phyloP scores from a whole-genome alignment of 345 rosid genomes.

The Raphanus sativus region DNA sequence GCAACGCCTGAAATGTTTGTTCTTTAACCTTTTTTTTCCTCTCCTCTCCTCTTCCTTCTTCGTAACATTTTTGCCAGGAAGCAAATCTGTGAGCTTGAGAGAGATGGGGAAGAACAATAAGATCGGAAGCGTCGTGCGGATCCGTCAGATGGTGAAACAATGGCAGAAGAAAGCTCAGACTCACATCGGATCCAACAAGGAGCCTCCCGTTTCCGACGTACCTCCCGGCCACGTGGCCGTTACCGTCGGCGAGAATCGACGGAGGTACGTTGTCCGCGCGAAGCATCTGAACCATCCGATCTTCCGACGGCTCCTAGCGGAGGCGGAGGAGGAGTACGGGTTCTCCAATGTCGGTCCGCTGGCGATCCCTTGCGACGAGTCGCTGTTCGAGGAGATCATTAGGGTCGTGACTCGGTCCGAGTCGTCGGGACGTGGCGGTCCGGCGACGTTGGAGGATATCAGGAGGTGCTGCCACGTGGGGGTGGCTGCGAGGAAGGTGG shows the following conservation, averaged over 20 bases:
- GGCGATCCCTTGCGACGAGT: constrained; percentile 81
- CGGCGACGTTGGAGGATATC: constrained; percentile 46
- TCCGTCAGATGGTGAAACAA: constrained; percentile 75
- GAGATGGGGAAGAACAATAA: constrained; percentile 49
- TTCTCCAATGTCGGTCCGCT: constrained; percentile 69
- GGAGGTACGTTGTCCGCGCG: constrained; percentile 69
- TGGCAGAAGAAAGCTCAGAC: constrained; percentile 77
- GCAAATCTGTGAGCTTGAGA: constrained; percentile 9
- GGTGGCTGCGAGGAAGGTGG: constrained; percentile 32
- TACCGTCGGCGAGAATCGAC: constrained; percentile 55
- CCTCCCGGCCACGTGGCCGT: constrained; percentile 89
- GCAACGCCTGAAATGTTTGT: constrained; percentile 35
- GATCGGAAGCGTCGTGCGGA: constrained; percentile 68
- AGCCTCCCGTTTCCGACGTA: constrained; percentile 45
- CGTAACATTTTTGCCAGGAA: constrained; percentile 18
- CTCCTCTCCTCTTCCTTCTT: constrained; percentile 2
- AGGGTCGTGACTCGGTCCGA: constrained; percentile 48
- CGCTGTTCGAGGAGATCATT: constrained; percentile 72
- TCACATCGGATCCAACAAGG: constrained; percentile 33
- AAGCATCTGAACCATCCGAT: constrained; percentile 84
- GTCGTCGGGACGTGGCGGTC: constrained; percentile 27
- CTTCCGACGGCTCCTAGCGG: constrained; percentile 58
- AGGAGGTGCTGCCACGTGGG: constrained; percentile 61
- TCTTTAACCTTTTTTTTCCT: constrained; percentile 11
- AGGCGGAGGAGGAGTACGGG: constrained; percentile 88